Evolutionary conservation across 331 rosid genomes (phyloP).

Genomic region (Dryas integrifolia): DNA sequence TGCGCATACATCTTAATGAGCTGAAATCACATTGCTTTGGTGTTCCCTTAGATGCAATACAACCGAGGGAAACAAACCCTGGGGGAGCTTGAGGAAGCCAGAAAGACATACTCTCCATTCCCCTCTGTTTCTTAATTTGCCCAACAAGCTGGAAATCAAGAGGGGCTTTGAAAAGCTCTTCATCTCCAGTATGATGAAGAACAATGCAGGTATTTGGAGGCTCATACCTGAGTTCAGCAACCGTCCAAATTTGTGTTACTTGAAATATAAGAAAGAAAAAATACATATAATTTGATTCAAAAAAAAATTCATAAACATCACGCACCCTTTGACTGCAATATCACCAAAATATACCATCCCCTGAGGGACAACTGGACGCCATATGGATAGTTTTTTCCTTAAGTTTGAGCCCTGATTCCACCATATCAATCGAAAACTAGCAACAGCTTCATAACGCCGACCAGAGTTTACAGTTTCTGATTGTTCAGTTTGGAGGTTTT

Average conservation of each 20-base stretch:
- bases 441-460: slow-evolving; percentile 69
- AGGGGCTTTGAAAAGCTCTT: slow-evolving; percentile 65
- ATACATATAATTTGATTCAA: neutral
- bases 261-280: neutral
- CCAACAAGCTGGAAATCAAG: slow-evolving; percentile 80
- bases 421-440: slow-evolving; percentile 82
- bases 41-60: slow-evolving; percentile 72
- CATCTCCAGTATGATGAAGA: slow-evolving; percentile 73
- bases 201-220: slow-evolving; percentile 83
- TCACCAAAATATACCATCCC: slow-evolving; percentile 91
- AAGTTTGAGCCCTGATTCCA: slow-evolving; percentile 83
- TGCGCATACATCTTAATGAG: slow-evolving; percentile 76
- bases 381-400: slow-evolving; percentile 74
- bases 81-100: slow-evolving; percentile 98
- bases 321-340: slow-evolving; percentile 76
- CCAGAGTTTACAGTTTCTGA: slow-evolving; percentile 48
- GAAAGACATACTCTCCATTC: slow-evolving; percentile 73
- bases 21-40: slow-evolving; percentile 74
- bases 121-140: slow-evolving; percentile 79
- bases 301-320: slow-evolving; percentile 20
- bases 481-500: slow-evolving; percentile 41
- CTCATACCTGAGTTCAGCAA: slow-evolving; percentile 62
- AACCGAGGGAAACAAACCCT: slow-evolving; percentile 90
- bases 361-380: slow-evolving; percentile 87
- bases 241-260: slow-evolving; percentile 16